These are phyloP conservation scores for Peltaster fructicola DNA, from an alignment of 2,329 filamentous ascomycete genomes.

Conservation along the genomic window DNA sequence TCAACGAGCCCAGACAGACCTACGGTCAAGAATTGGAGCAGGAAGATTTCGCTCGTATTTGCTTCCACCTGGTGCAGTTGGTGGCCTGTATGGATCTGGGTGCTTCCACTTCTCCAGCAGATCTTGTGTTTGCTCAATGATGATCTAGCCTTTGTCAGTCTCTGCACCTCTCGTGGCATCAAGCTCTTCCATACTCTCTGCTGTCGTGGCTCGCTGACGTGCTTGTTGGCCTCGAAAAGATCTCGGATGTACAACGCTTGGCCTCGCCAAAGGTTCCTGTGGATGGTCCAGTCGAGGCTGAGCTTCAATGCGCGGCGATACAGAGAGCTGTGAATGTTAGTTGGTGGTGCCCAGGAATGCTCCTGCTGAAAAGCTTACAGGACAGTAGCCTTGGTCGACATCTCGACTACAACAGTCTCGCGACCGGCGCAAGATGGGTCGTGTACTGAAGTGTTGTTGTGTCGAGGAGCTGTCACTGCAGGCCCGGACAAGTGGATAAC, in stretches of 20 bases:
- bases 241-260: constrained; percentile 92
- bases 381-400: constrained; percentile 19
- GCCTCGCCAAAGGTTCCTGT: constrained; percentile 82
- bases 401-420: no score
- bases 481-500: no score
- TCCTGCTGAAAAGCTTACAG: constrained; percentile 9
- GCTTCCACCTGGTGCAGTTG: constrained; percentile 85
- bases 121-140: constrained; percentile 77
- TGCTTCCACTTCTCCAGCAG: constrained; percentile 91
- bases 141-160: constrained; percentile 36
- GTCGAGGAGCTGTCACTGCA: no score
- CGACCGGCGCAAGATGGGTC: no score
- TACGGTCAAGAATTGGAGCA: constrained; percentile 62
- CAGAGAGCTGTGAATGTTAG: no score
- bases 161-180: neutral
- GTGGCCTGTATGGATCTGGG: constrained; percentile 77
- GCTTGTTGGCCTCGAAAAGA: constrained; percentile 83
- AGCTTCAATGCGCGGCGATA: constrained; percentile 90
- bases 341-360: no score
- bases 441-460: no score
- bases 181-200: constrained; percentile 47
- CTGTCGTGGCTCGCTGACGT: constrained; percentile 68
- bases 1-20: constrained; percentile 21
- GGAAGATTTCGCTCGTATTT: constrained; percentile 94
- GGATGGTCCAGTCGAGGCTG: constrained; percentile 85